A percentile compares a stretch with the other conserved stretches of the same genome.
phyloP scores from a whole-genome alignment of 768 basidiomycete species.

The Nidula microcarpa region DNA sequence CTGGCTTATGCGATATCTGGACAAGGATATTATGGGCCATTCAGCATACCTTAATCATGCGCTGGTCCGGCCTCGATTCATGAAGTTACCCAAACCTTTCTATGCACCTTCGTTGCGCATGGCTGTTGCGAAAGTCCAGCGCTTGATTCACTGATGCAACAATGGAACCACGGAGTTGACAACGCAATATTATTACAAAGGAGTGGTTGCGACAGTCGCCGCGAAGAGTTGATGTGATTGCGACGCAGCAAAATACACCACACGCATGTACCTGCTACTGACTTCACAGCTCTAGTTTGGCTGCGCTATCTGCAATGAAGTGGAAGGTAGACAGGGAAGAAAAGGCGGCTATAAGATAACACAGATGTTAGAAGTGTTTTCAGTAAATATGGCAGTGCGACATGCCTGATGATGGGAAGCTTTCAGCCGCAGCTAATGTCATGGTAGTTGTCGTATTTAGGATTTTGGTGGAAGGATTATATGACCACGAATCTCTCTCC shows the following conservation, averaged over 20 bases:
- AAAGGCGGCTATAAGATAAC: conserved; percentile 18
- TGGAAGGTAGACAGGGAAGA: conserved; percentile 49
- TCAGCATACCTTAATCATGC: background rate
- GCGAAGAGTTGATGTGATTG: too few species aligned
- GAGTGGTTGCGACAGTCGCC: background rate
- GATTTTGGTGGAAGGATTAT: conserved; percentile 40
- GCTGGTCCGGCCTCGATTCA: conserved; percentile 2
- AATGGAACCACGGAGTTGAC: background rate
- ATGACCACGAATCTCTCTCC: conserved; percentile 45
- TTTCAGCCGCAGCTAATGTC: too few species aligned
- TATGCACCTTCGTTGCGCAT: conserved; percentile 11
- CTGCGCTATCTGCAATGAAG: conserved; percentile 52
- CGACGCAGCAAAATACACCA: background rate
- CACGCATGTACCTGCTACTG: background rate
- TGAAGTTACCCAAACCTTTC: conserved; percentile 12
- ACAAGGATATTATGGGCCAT: conserved; percentile 4
- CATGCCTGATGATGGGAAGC: too few species aligned
- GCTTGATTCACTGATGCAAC: conserved; percentile 4
- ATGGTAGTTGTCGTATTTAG: conserved; percentile 34
- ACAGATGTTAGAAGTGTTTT: too few species aligned
- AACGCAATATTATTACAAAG: background rate
- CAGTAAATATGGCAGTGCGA: too few species aligned
- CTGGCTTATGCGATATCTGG: conserved; percentile 9
- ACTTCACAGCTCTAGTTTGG: conserved; percentile 35
- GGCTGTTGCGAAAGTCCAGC: conserved; percentile 4